Conservation (phyloP, 306 rosid genomes). For the Dalbergia cochinchinensis region DNA sequence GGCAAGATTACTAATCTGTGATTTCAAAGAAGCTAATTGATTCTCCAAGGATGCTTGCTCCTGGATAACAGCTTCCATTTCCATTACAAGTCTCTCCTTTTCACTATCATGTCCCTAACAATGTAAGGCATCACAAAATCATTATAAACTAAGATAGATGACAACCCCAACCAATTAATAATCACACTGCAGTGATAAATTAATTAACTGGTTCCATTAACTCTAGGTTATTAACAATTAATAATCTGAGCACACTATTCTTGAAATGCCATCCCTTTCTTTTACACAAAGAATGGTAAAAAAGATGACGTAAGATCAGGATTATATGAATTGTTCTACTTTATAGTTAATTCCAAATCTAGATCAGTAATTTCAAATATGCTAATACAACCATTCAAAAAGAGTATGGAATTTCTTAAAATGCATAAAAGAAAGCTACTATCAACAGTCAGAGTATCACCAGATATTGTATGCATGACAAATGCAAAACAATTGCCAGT, state of each 20-base stretch:
- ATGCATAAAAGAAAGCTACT: neutral
- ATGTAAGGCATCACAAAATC: constrained; percentile 5
- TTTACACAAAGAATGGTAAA: constrained; percentile 8
- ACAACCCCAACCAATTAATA: constrained; percentile 24
- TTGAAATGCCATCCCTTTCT: constrained; percentile 30
- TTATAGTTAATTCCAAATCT: constrained; percentile 26
- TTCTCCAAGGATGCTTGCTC: constrained; percentile 77
- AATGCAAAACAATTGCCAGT: neutral
- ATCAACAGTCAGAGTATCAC: neutral
- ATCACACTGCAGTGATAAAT: constrained; percentile 23
- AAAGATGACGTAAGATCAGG: neutral
- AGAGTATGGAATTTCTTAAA: neutral
- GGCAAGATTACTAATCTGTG: constrained; percentile 61
- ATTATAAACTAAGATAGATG: constrained; percentile 9
- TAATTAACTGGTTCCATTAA: neutral
- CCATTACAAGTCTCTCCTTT: constrained; percentile 93
- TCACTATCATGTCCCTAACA: constrained; percentile 92
- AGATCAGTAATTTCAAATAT: neutral
- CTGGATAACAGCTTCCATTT: constrained; percentile 85
- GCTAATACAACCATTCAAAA: constrained; percentile 8
- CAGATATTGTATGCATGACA: constrained; percentile 1
- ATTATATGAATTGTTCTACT: neutral
- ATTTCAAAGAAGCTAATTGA: constrained; percentile 67
- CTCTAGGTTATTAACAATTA: constrained; percentile 9
- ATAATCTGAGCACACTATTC: neutral